Percentiles rank a stretch among this genome's conserved stretches.
Conservation (phyloP, 2,329 filamentous ascomycete species). For the Daldinia sp. region DNA sequence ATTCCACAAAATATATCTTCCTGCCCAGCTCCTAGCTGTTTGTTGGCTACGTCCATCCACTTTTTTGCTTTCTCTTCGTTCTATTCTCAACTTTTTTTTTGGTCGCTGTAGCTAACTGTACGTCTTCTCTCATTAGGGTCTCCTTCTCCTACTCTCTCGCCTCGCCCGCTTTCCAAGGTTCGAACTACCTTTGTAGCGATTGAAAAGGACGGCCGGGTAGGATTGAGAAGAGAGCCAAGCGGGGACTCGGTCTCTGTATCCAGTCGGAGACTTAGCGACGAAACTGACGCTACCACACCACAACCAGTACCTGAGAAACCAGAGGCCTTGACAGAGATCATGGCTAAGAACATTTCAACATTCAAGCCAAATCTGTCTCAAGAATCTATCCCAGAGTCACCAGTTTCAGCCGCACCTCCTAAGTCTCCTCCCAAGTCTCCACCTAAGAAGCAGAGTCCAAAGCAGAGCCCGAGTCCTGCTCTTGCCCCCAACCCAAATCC, state of each 20-base stretch:
- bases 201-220: conserved; percentile 72
- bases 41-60: conserved; percentile 43
- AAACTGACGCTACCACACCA: conserved; percentile 56
- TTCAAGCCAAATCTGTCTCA: conserved; percentile 54
- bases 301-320: conserved; percentile 56
- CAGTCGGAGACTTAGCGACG: conserved; percentile 55
- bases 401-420: conserved; percentile 46
- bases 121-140: conserved; percentile 51
- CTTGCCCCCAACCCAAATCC: conserved; percentile 55
- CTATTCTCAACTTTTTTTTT: conserved; percentile 29
- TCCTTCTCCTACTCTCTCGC: conserved; percentile 60
- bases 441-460: conserved; percentile 40
- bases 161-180: conserved; percentile 78
- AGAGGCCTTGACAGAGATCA: conserved; percentile 51
- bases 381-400: conserved; percentile 60
- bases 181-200: conserved; percentile 81
- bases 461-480: conserved; percentile 36
- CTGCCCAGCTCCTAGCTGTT: conserved; percentile 12
- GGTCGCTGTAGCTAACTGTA: conserved; percentile 46
- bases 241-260: conserved; percentile 57
- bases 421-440: conserved; percentile 44
- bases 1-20: conserved; percentile 29
- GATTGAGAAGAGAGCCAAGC: conserved; percentile 61
- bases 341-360: conserved; percentile 48
- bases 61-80: conserved; percentile 16